Evolutionary conservation across 163 green algal genomes (phyloP).

Genomic region (Scenedesmus sp.): DNA sequence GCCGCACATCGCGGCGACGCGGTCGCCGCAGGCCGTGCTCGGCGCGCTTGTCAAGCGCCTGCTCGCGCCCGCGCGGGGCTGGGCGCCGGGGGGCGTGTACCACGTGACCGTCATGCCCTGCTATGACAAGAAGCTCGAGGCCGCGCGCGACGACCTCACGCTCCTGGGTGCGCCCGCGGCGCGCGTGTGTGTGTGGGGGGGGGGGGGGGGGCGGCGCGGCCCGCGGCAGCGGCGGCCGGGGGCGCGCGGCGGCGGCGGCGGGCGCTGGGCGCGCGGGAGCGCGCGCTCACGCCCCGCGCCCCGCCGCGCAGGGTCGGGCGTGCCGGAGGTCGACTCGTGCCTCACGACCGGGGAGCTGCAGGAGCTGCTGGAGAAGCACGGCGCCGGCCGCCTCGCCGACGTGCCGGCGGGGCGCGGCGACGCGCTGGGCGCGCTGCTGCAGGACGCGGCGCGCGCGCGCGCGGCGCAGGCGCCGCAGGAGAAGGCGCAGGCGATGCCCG

Average conservation of each 20-base stretch:
- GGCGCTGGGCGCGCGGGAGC: too few relatives aligned
- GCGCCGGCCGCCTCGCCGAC: constrained; percentile 41
- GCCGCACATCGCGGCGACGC: constrained; percentile 83
- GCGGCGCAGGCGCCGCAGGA: constrained; percentile 24
- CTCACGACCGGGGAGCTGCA: constrained; percentile 90
- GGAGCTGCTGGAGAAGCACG: constrained; percentile 74
- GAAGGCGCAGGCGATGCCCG: not conserved
- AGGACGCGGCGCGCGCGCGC: constrained; percentile 35
- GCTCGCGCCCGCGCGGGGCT: constrained; percentile 46
- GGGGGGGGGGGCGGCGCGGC: too few relatives aligned
- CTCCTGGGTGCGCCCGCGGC: constrained; percentile 21
- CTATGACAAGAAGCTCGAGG: constrained; percentile 99
- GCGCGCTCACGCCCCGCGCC: not conserved
- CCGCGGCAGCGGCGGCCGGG: too few relatives aligned
- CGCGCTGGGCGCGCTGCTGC: constrained; percentile 16
- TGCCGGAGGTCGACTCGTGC: constrained; percentile 91
- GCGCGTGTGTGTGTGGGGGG: too few relatives aligned
- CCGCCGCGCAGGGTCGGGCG: constrained; percentile 11
- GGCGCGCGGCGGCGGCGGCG: too few relatives aligned
- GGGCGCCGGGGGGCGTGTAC: constrained; percentile 62
- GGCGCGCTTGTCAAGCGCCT: constrained; percentile 86
- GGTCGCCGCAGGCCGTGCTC: constrained; percentile 88
- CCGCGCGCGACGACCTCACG: constrained; percentile 88
- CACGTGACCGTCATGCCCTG: constrained; percentile 95
- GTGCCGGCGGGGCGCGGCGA: constrained; percentile 37